Conservation (phyloP, 2,329 filamentous ascomycete species). For the Phoma sp. region DNA sequence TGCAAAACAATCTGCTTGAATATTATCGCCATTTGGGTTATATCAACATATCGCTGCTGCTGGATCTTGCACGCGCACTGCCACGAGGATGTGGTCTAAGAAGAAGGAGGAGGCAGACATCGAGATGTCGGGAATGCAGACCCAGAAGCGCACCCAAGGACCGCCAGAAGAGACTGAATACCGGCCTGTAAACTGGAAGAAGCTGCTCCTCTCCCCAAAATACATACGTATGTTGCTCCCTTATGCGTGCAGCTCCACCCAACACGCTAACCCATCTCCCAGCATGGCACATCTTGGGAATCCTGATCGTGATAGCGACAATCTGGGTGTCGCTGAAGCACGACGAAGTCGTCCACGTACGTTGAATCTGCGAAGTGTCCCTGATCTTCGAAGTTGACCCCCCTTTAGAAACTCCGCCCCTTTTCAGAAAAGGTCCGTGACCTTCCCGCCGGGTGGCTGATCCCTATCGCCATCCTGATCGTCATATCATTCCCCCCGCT, state of each 20-base stretch:
- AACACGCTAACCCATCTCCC: constrained; percentile 14
- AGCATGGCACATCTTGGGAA: constrained; percentile 44
- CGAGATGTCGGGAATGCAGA: constrained; percentile 38
- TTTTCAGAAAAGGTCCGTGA: constrained; percentile 44
- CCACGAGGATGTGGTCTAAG: constrained; percentile 26
- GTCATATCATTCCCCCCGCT: constrained; percentile 45
- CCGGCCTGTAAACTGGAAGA: constrained; percentile 42
- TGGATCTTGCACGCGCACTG: neutral
- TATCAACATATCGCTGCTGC: neutral
- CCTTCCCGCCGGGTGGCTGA: constrained; percentile 44
- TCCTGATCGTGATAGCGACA: constrained; percentile 35
- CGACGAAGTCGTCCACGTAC: constrained; percentile 40
- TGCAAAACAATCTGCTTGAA: neutral
- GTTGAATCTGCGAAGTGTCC: constrained; percentile 3
- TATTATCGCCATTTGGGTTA: neutral
- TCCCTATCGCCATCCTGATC: constrained; percentile 42
- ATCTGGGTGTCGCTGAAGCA: constrained; percentile 38
- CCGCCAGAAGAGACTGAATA: constrained; percentile 43
- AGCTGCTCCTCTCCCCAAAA: constrained; percentile 41
- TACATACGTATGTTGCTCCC: constrained; percentile 40
- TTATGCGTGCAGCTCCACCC: neutral
- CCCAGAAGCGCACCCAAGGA: constrained; percentile 19
- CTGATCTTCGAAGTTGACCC: constrained; percentile 13
- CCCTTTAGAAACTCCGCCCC: constrained; percentile 37
- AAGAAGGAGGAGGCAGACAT: constrained; percentile 37